These are phyloP conservation scores for Rheum nobile DNA, from an alignment of 148 eudicot genomes.

Conservation along the genomic window DNA sequence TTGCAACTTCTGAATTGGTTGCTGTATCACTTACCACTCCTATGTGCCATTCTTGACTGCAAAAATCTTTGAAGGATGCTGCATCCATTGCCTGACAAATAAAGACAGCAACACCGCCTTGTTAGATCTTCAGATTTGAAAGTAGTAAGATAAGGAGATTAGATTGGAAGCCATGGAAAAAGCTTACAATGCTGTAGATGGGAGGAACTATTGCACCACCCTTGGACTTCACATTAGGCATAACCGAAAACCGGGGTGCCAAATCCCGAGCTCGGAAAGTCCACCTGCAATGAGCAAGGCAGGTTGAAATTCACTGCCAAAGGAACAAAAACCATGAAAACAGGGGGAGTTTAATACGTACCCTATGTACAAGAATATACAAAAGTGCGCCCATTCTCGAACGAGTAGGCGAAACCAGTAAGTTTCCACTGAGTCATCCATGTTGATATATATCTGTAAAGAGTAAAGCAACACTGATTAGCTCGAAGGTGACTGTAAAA, in stretches of 20 bases:
- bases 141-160: not conserved
- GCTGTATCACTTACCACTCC: conserved; percentile 67
- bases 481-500: not conserved
- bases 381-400: conserved; percentile 85
- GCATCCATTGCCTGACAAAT: conserved; percentile 88
- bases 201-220: conserved; percentile 55
- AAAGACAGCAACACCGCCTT: not conserved
- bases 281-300: conserved; percentile 43
- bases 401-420: conserved; percentile 76
- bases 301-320: not conserved
- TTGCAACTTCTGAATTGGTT: not conserved
- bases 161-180: not conserved
- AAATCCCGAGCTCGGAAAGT: conserved; percentile 77
- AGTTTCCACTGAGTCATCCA: conserved; percentile 54
- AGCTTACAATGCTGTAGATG: conserved; percentile 75
- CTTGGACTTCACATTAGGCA: conserved; percentile 60
- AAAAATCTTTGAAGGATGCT: conserved; percentile 53
- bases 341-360: conserved; percentile 15
- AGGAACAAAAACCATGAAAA: not conserved
- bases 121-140: not conserved
- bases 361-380: conserved; percentile 87
- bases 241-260: conserved; percentile 74
- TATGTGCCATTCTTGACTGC: conserved; percentile 66
- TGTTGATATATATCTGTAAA: conserved; percentile 58
- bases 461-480: conserved; percentile 5